Conservation (phyloP, 495 filamentous ascomycete species). For the Monascus purpureus region DNA sequence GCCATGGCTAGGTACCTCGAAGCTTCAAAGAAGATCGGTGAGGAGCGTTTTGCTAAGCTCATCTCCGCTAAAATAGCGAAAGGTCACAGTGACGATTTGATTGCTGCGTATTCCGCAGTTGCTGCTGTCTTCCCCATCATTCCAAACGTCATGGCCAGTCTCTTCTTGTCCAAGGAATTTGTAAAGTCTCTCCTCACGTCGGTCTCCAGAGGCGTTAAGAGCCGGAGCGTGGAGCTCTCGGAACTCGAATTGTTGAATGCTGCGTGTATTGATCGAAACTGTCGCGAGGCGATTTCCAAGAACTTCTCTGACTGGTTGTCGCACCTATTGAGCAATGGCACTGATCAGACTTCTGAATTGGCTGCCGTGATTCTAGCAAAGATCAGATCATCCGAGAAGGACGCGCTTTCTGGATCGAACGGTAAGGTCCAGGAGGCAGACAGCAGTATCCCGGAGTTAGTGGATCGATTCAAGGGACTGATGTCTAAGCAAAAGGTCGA, state of each 20-base stretch:
- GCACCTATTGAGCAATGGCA: constrained; percentile 55
- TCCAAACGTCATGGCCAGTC: constrained; percentile 47
- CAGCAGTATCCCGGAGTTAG: constrained; percentile 54
- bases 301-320: constrained; percentile 75
- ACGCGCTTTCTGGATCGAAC: constrained; percentile 20
- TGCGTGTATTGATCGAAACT: constrained; percentile 68
- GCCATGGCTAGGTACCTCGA: constrained; percentile 70
- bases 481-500: constrained; percentile 47
- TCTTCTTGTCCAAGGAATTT: constrained; percentile 82
- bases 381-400: constrained; percentile 38
- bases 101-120: constrained; percentile 77
- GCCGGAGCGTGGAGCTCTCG: constrained; percentile 63
- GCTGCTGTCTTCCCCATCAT: constrained; percentile 76
- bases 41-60: constrained; percentile 49
- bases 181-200: constrained; percentile 52
- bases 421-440: constrained; percentile 29
- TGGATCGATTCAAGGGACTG: constrained; percentile 64
- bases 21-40: constrained; percentile 52
- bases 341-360: constrained; percentile 47
- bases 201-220: constrained; percentile 60
- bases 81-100: constrained; percentile 42
- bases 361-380: constrained; percentile 83
- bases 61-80: constrained; percentile 41
- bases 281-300: constrained; percentile 64
- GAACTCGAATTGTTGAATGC: constrained; percentile 79